Base-by-base conservation (phyloP, 1,284 basidiomycete genomes). In the Ceratobasidium sp. region DNA sequence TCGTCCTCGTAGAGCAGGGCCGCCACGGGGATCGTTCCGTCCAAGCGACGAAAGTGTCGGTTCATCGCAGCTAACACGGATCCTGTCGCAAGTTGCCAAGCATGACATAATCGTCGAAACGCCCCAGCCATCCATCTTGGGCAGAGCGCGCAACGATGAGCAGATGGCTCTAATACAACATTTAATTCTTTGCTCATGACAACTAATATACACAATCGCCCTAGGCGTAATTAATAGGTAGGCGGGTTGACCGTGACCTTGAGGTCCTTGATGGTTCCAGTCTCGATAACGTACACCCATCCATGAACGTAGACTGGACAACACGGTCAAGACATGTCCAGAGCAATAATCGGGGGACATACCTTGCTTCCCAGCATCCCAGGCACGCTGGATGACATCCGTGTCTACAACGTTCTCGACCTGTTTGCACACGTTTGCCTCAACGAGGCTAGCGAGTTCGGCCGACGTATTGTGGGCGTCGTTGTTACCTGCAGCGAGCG, bases 1-100 rank as follows among this genome's bases (percentile, higher is more conserved):
- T 98, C 95, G 74, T 95, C 92, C 7, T 88, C 84, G 78, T 93
- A 93, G 0, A 93, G 83, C n/a, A 92, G 82, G 6, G 91, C 91
- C 54, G 84, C 85, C 7, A 92, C 84, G 3, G 92, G 92, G 63
- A 93, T 92, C 0, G 89, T 88, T 22, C 92, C 91, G 77, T 93
- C 91, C 13, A 91, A 83, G 31, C 61, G 59, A 51, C 75, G 64
- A 39, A 72, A 72, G 64, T 76, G 74, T 27, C 66, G 63, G 34
- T 76, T 76, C 75, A 76, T 76, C n/a, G 58, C 56, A 58, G n/a
- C 16, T 14, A 22, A 8, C 61, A 13, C 8, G 13, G 61, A 48
- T 48, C 41, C 6, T n/a, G 16, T 41, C 54, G n/a, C n/a, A n/a
- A n/a, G n/a, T 58, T 37, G 31, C 54, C 54, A 58, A 58, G 54